Evolutionary conservation across 805 yeast genomes (phyloP), one percentile per base, ranked within the genome.

Genomic region (Kazachstania martiniae): DNA sequence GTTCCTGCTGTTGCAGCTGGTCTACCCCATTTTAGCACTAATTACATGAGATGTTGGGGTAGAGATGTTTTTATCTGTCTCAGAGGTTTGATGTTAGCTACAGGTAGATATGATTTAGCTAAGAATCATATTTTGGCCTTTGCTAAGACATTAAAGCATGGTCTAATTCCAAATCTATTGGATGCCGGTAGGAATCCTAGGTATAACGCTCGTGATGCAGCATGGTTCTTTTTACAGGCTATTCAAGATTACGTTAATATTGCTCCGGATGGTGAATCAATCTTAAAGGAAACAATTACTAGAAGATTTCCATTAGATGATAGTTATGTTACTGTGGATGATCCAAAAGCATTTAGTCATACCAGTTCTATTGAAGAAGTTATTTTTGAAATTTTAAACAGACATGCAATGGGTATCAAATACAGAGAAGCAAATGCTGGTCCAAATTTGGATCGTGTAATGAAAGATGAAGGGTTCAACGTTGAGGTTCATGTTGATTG

Each of bases 1-100:
- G 69, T 75, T 12, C 81, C 94, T 2, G 72, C 83, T 26, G 65
- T 89, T 72, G 95, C 97, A 12, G 98, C 98, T 2, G 98, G 97
- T 1, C 66, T 89, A 39, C 98, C 98, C 2, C 96, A 86, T 58
- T 89, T 89, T 60, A 77, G 91, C 51, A 71, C 70, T 37, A 85
- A 80, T 42, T 87, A 81, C 56, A 86, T 89, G 95, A 70, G 98
- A 56, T 85, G 95, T 53, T 89, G 98, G 98, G 98, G 98, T 15
- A 71, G 98, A 51, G 98, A 89, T 58, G 94, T 86, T 1, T 91
- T 91, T 53, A 79, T 89, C 28, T 71, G 95, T 0, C 66, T 81
- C 27, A 65, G 95, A 39, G 98, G 98, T 0, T 63, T 89, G 30
- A 59, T 86, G 35, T 60, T 86, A 16, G 77, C 81, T 1, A 71